A percentile compares a stretch with the other conserved stretches of the same genome.
These are phyloP conservation scores for Golubevia sp. DNA, from an alignment of 1,284 basidiomycete species.

Conservation along the genomic window DNA sequence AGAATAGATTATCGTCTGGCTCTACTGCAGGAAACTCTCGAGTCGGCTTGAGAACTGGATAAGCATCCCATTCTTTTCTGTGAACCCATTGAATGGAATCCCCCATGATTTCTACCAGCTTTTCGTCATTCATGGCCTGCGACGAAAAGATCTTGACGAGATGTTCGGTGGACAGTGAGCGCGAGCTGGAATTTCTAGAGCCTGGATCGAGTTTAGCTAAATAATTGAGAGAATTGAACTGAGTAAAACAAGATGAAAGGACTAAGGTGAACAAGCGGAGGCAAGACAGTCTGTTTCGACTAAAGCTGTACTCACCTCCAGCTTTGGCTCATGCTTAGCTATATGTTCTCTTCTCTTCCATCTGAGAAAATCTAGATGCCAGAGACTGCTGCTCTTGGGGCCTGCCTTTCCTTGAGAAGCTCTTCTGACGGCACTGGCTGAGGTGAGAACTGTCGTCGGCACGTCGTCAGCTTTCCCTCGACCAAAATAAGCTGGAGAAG, in stretches of 20 bases:
- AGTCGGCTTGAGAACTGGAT: slow-evolving; percentile 74
- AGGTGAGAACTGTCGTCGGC: slow-evolving; percentile 75
- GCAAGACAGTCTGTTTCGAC: too few species aligned
- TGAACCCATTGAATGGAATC: slow-evolving; percentile 70
- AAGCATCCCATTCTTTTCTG: slow-evolving; percentile 73
- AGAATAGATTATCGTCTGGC: slow-evolving; percentile 78
- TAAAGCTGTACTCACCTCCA: neutral
- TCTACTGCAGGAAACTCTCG: slow-evolving; percentile 74
- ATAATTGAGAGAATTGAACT: too few species aligned
- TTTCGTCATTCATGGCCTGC: slow-evolving; percentile 70
- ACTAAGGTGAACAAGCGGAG: too few species aligned
- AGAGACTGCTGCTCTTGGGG: neutral
- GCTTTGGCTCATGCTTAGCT: neutral
- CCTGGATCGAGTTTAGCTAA: too few species aligned
- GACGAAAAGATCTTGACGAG: slow-evolving; percentile 75
- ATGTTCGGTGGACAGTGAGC: slow-evolving; percentile 72
- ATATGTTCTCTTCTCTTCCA: slow-evolving; percentile 9
- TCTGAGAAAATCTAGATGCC: too few species aligned
- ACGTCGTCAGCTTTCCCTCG: slow-evolving; percentile 64
- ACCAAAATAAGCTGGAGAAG: slow-evolving; percentile 76
- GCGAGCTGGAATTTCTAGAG: slow-evolving; percentile 62
- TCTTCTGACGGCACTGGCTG: slow-evolving; percentile 28
- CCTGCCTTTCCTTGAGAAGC: slow-evolving; percentile 8
- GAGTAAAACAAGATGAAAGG: too few species aligned
- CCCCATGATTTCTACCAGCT: slow-evolving; percentile 65